phyloP scores from a whole-genome alignment of 208 protist genomes.

The Leishmania aethiopica region DNA sequence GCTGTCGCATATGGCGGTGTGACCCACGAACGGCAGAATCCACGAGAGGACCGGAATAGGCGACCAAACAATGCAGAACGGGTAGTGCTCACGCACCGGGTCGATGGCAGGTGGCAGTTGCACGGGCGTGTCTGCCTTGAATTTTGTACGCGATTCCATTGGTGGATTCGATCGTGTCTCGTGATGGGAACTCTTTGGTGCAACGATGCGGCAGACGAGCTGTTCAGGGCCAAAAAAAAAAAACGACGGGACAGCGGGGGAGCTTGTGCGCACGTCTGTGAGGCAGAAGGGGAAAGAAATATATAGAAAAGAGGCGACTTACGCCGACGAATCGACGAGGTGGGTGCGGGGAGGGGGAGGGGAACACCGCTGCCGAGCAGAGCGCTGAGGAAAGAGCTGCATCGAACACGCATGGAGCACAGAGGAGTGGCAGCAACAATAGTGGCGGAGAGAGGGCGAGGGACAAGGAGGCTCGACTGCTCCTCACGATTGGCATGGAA shows the following conservation, averaged over 20 bases:
- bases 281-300: too few species aligned
- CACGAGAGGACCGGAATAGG: conserved; percentile 89
- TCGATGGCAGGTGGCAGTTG: conserved; percentile 61
- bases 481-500: neutral
- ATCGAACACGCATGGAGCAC: neutral
- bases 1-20: conserved; percentile 90
- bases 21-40: conserved; percentile 91
- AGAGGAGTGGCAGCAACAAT: neutral
- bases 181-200: neutral
- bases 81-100: conserved; percentile 71
- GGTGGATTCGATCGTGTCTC: neutral
- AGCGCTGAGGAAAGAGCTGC: neutral
- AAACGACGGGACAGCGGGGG: neutral
- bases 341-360: neutral
- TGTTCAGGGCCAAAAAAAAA: neutral
- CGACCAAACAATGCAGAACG: conserved; percentile 93
- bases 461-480: neutral
- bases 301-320: neutral
- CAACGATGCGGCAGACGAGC: neutral
- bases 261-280: neutral
- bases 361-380: neutral
- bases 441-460: neutral
- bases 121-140: conserved; percentile 14
- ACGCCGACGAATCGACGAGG: neutral
- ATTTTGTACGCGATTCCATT: neutral